Evolutionary conservation across 2,329 filamentous ascomycete genomes (phyloP), one percentile per base, ranked within the genome.

Genomic region (Tolypocladium sp.): DNA sequence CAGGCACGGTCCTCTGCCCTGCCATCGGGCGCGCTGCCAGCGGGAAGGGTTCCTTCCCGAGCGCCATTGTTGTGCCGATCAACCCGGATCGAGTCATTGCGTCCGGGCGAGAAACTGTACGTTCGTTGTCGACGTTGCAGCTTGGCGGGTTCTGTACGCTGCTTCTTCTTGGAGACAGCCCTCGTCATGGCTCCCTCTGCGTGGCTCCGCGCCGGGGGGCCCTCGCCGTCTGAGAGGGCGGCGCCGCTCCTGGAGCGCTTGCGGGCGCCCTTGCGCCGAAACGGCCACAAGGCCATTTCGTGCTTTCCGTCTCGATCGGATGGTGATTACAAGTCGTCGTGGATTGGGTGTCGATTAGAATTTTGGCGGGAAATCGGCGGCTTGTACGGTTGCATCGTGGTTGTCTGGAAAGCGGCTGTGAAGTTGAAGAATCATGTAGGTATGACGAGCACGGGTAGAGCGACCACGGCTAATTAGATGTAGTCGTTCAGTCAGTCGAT

Each of bases 221-320:
- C 76, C 70, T 85, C 79, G 68, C 79, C 73, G 67, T 81, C 81
- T 61, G 80, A 75, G 64, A 82, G 74, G 65, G 80, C 81, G 66
- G 80, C 82, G 72, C 84, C 73, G 64, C 76, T 76, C 61, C 77
- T 75, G 63, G 79, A 73, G 69, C 80, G 78, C 74, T 79, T 84
- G 74, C 86, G 86, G 74, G 85, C 87, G 75, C 83, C 87, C 76
- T 82, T 87, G 69, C 88, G 86, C 74, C 87, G 82, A 74, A 95
- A 96, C 62, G 87, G 90, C 91, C 91, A 95, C 74, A 92, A 78
- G 71, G 87, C 85, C 90, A 93, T 93, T 59, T 63, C 72, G 51
- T 27, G 13, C 46, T 38, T 20, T n/a, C 30, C 3, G 13, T 30
- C n/a, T 42, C 37, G n/a, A 10, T 35, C 42, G 46, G 40, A 15